Evolutionary conservation across 306 rosid species (phyloP), one percentile per base, ranked within the genome.

Genomic region (Prunus mira): DNA sequence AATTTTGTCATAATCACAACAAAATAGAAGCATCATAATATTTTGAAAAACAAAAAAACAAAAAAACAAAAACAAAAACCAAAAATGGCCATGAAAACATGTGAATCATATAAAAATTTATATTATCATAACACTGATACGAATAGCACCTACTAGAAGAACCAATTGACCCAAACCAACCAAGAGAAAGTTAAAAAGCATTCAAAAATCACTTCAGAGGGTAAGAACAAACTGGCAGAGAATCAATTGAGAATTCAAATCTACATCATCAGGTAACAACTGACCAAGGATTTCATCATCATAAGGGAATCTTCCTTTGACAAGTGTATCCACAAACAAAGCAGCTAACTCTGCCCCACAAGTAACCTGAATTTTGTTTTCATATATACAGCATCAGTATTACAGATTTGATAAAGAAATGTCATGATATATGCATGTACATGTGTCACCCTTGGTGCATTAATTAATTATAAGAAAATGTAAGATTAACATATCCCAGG

Each of bases 301-400:
- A 73, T 80, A 96, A 79, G 93, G 91, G 78, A 89, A 61, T 81
- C 84, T 88, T 64, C 93, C 98, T 84, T 96, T 96, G 62, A 83
- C 88, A 73, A 96, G 90, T 57, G 88, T 89, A 73, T 92, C 99
- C 77, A 96, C 99, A 79, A 85, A 96, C 76, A 92, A 77, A 55
- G 88, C 85, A 83, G 99, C 96, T 79, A 96, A 91, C 82, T 96
- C 99, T 65, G 96, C 91, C 73, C 99, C 99, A 79, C 99, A 96
- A 27, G 93, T 92, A 82, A 96, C 88, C 99, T 96, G 87, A 58
- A 65, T 75, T 25, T 61, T n/a, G n/a, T 74, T 72, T 80, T 47
- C 70, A 22, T 6, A 46, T 9, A 51, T 25, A 51, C 19, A 55
- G 14, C 56, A 30, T 74, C 34, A 82, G 27, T 14, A 67, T 41